These are phyloP conservation scores for Phylloporus scabripes DNA, from an alignment of 768 basidiomycete genomes.

Conservation along the genomic window DNA sequence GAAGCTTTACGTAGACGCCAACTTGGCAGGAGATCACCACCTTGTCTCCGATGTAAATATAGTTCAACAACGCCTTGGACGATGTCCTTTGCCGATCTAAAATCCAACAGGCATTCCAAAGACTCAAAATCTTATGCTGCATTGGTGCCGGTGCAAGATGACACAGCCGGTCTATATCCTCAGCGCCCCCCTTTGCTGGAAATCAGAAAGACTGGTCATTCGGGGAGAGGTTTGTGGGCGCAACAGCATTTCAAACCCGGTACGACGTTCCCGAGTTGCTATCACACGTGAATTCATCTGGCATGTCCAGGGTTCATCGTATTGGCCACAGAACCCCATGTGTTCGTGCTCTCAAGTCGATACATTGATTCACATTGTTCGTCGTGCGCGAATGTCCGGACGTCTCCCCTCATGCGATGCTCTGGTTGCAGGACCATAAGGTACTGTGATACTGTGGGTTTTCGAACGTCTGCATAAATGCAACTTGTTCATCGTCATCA, in stretches of 20 bases:
- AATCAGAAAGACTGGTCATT: conserved; percentile 30
- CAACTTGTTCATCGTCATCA: conserved; percentile 1
- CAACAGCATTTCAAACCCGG: conserved; percentile 35
- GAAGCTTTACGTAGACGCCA: too few species aligned
- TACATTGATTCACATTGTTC: conserved; percentile 65
- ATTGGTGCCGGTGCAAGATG: too few species aligned
- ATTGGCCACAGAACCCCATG: conserved; percentile 52
- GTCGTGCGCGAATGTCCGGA: conserved; percentile 45
- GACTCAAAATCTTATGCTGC: too few species aligned
- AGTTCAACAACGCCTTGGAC: too few species aligned
- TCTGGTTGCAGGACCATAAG: conserved; percentile 60
- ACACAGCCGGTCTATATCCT: conserved; percentile 16
- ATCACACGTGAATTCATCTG: background rate
- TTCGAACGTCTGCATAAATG: background rate
- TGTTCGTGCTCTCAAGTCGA: conserved; percentile 58
- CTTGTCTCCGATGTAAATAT: too few species aligned
- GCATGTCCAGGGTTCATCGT: conserved; percentile 49
- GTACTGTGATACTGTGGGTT: conserved; percentile 72
- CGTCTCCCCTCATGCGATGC: conserved; percentile 57
- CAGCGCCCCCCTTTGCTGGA: conserved; percentile 39
- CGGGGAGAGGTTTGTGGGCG: conserved; percentile 46
- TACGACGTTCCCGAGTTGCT: conserved; percentile 13
- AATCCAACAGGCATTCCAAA: too few species aligned
- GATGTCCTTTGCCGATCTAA: conserved; percentile 36
- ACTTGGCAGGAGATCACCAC: too few species aligned